These are phyloP conservation scores for Chrysosporium queenslandicum DNA, from an alignment of 2,329 filamentous ascomycete genomes.

Conservation along the genomic window DNA sequence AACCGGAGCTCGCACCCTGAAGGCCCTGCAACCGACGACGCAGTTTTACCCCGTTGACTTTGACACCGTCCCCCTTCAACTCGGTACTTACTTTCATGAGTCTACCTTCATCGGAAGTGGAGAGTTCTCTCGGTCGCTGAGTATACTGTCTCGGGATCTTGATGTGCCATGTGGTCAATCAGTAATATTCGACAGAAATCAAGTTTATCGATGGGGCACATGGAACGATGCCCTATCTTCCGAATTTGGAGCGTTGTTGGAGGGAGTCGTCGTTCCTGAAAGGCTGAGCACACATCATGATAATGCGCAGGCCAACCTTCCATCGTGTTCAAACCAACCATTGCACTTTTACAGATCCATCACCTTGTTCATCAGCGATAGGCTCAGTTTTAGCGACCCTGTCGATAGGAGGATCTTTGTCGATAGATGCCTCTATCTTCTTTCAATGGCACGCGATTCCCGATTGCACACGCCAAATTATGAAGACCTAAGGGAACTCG, in stretches of 20 bases:
- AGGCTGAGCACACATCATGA: constrained; percentile 14
- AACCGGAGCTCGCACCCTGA: constrained; percentile 5
- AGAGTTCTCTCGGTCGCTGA: constrained; percentile 41
- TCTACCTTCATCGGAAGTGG: constrained; percentile 51
- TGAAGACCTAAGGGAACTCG: not conserved
- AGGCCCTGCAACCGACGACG: constrained; percentile 42
- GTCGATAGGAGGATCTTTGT: constrained; percentile 44
- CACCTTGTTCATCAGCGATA: constrained; percentile 41
- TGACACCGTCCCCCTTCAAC: constrained; percentile 40
- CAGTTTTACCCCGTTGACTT: constrained; percentile 46
- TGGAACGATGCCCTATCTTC: constrained; percentile 49
- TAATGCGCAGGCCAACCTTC: constrained; percentile 4
- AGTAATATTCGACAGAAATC: constrained; percentile 29
- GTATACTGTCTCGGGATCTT: constrained; percentile 34
- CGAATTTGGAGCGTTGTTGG: constrained; percentile 32
- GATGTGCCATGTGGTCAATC: constrained; percentile 35
- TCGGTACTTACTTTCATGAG: constrained; percentile 47
- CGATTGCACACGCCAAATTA: constrained; percentile 7
- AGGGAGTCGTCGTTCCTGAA: constrained; percentile 9
- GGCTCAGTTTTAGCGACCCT: constrained; percentile 45
- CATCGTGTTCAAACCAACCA: constrained; percentile 11
- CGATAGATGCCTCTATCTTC: constrained; percentile 26
- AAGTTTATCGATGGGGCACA: constrained; percentile 38
- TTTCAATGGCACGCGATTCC: constrained; percentile 22
- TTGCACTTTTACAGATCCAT: constrained; percentile 33